Evolutionary conservation across 805 yeast species (phyloP).

Genomic region (Yarrowia divulgata): DNA sequence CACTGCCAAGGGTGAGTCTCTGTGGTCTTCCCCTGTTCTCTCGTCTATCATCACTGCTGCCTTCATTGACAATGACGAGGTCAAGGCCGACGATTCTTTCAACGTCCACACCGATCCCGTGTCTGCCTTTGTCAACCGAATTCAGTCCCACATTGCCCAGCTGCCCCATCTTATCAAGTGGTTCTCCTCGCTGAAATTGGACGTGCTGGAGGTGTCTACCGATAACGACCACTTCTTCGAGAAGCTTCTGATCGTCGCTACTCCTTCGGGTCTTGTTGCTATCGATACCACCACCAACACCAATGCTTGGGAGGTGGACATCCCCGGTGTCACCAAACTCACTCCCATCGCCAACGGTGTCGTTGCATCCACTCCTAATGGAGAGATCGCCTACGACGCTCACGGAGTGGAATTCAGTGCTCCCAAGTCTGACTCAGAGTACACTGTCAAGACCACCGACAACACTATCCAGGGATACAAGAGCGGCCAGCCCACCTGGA

Average conservation of each 20-base stretch:
- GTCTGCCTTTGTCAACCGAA: slow-evolving; percentile 46
- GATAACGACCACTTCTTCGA: slow-evolving; percentile 49
- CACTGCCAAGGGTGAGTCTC: slow-evolving; percentile 7
- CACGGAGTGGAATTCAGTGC: slow-evolving; percentile 28
- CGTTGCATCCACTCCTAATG: slow-evolving; percentile 3
- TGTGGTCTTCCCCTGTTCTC: slow-evolving; percentile 29
- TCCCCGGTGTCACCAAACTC: slow-evolving; percentile 15
- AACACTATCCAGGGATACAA: slow-evolving; percentile 42
- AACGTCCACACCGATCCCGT: slow-evolving; percentile 46
- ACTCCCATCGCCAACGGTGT: slow-evolving; percentile 13
- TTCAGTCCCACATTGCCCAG: slow-evolving; percentile 46
- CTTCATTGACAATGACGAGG: slow-evolving; percentile 26
- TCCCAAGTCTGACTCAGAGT: slow-evolving; percentile 36
- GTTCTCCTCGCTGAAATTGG: slow-evolving; percentile 9
- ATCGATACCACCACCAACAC: slow-evolving; percentile 42
- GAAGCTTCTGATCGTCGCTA: slow-evolving; percentile 48
- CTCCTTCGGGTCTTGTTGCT: slow-evolving; percentile 43
- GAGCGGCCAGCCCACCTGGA: slow-evolving; percentile 52
- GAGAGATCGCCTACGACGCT: slow-evolving; percentile 30
- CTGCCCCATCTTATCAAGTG: slow-evolving; percentile 40
- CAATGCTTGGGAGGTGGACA: slow-evolving; percentile 19
- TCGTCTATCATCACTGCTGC: slow-evolving; percentile 20
- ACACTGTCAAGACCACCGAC: slow-evolving; percentile 40
- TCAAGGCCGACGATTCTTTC: slow-evolving; percentile 45
- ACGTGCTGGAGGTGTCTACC: slow-evolving; percentile 21